Evolutionary conservation across 2,329 filamentous ascomycete genomes (phyloP).

Genomic region (Alternaria postmessia): DNA sequence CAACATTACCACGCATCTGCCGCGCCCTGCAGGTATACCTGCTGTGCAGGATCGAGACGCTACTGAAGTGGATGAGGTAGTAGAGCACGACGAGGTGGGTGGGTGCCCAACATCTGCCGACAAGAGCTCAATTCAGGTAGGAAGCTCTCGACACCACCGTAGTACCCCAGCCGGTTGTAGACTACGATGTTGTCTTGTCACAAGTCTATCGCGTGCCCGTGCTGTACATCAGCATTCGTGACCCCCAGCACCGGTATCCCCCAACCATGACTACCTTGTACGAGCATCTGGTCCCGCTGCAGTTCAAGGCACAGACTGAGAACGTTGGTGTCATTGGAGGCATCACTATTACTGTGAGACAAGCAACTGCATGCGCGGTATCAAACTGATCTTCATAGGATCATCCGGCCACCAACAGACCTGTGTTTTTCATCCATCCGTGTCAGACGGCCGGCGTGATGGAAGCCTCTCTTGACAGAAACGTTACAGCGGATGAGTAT

Average conservation of each 20-base stretch:
- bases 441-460: constrained; percentile 88
- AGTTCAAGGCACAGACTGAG: constrained; percentile 43
- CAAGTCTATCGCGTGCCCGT: constrained; percentile 56
- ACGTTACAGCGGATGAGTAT: constrained; percentile 68
- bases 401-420: constrained; percentile 80
- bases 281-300: constrained; percentile 45
- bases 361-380: not conserved
- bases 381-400: constrained; percentile 60
- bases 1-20: constrained; percentile 32
- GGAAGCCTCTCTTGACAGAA: constrained; percentile 57
- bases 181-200: constrained; percentile 56
- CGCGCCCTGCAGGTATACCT: not conserved
- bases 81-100: constrained; percentile 32
- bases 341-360: constrained; percentile 47
- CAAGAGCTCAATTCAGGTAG: constrained; percentile 9
- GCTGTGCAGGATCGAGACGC: not conserved
- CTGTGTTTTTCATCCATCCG: constrained; percentile 91
- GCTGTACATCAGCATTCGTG: constrained; percentile 51
- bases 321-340: constrained; percentile 51
- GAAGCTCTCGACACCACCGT: constrained; percentile 21
- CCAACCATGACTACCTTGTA: constrained; percentile 48
- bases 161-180: constrained; percentile 13
- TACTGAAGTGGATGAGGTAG: constrained; percentile 13
- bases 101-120: not conserved
- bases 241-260: constrained; percentile 37